phyloP scores from a whole-genome alignment of 78 protist genomes.

The Trichosphaerium sp. region DNA sequence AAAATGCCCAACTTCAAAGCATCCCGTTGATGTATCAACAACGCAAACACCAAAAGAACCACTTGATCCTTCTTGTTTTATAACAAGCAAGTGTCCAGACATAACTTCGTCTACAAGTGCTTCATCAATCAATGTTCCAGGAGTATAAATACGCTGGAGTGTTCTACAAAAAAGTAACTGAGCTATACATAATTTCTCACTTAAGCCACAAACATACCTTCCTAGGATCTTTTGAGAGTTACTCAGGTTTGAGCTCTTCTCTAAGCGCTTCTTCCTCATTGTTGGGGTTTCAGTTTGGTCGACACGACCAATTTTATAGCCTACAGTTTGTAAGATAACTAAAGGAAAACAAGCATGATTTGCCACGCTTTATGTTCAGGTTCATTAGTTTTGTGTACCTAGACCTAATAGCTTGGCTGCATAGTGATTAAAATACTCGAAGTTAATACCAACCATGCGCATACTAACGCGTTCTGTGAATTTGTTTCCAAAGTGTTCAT shows the following conservation, averaged over 20 bases:
- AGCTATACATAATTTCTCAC: background rate
- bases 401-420: slow-evolving; percentile 44
- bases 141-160: slow-evolving; percentile 31
- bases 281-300: slow-evolving; percentile 53
- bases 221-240: background rate
- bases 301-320: slow-evolving; percentile 65
- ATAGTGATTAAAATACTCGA: slow-evolving; percentile 44
- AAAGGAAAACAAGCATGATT: background rate
- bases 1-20: background rate
- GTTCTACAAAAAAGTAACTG: slow-evolving; percentile 37
- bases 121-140: slow-evolving; percentile 57
- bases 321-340: background rate
- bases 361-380: background rate
- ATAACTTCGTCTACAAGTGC: background rate
- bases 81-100: slow-evolving; percentile 31
- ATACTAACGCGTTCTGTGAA: slow-evolving; percentile 60
- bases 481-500: slow-evolving; percentile 56
- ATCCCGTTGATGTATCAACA: slow-evolving; percentile 55
- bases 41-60: slow-evolving; percentile 33
- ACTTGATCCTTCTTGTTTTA: slow-evolving; percentile 13
- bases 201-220: slow-evolving; percentile 6
- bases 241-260: background rate
- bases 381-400: slow-evolving; percentile 15
- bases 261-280: slow-evolving; percentile 7
- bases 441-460: slow-evolving; percentile 79